These are phyloP conservation scores for Coemansia sp. DNA, from an alignment of 192 early-diverging fungal species.

Conservation along the genomic window DNA sequence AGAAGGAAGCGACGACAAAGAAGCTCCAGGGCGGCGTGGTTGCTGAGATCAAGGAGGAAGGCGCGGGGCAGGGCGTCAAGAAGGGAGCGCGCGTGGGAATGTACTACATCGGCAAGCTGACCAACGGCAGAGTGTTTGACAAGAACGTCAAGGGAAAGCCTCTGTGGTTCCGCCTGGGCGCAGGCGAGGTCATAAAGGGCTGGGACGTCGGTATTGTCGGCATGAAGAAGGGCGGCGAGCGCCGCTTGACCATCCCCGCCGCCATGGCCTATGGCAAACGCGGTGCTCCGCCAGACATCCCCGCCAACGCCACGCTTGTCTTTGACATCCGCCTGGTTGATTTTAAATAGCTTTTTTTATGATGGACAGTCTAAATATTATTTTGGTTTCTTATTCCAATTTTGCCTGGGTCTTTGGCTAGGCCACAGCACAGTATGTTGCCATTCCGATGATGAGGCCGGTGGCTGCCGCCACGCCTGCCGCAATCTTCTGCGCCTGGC, in stretches of 20 bases:
- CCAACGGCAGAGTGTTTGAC: conserved; percentile 95
- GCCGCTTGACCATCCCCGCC: conserved; percentile 89
- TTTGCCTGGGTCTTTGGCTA: background rate
- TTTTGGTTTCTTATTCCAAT: background rate
- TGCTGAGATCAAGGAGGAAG: conserved; percentile 77
- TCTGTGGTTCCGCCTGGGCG: conserved; percentile 85
- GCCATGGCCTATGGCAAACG: conserved; percentile 65
- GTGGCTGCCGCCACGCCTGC: background rate
- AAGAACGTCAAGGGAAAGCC: conserved; percentile 87
- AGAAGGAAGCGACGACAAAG: conserved; percentile 47
- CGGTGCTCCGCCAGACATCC: conserved; percentile 95
- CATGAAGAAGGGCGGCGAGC: conserved; percentile 90
- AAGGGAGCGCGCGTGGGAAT: conserved; percentile 67
- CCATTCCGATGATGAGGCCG: conserved; percentile 3
- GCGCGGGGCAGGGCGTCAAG: conserved; percentile 64
- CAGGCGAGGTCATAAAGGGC: conserved; percentile 93
- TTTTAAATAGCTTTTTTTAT: conserved; percentile 56
- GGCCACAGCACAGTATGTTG: conserved; percentile 3
- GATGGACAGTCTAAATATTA: no score
- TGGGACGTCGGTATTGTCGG: conserved; percentile 91
- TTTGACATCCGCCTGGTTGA: conserved; percentile 89
- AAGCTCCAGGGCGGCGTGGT: conserved; percentile 71
- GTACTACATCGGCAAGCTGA: conserved; percentile 93
- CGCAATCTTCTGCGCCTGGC: conserved; percentile 1
- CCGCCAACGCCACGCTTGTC: conserved; percentile 80